Evolutionary conservation across 169 alveolate species (phyloP), one percentile per base, ranked within the genome.

Genomic region (Theileria parva): DNA sequence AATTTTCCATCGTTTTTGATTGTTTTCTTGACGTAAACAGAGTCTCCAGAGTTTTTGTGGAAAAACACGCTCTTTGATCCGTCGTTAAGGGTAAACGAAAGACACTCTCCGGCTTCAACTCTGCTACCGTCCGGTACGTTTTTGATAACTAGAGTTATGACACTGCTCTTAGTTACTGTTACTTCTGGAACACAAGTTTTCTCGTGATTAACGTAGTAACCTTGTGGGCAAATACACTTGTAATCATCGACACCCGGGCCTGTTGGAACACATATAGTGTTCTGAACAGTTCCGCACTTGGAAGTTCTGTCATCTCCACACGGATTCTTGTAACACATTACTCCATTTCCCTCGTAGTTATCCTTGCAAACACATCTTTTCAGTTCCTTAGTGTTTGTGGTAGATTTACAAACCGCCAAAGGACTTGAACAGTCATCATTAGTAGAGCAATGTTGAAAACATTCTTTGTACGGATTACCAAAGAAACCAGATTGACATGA

Each of bases 21-120:
- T 27, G 61, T 51, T 15, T 50, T 30, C 48, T 60, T 63, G 28
- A 81, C 81, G 51, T 60, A 70, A 25, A 81, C 64, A 13, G 85
- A 65, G 75, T 81, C 88, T 59, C 88, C 88, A 65, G 81, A 59
- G 80, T 81, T 81, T 65, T 71, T 19, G 66, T 81, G 88, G 85
- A 66, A 81, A 32, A 81, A 81, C 55, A 34, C 57, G 21, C 83
- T 70, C 77, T 37, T 39, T 15, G 64, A 74, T 11, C 69, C 79
- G 17, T 66, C 66, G 75, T 81, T 81, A 15, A 81, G 44, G 48
- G 59, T 69, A 32, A 81, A 70, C 23, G 88, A 81, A 71, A 81
- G 69, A 64, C 88, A 81, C 23, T 81, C 78, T 27, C 88, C 88
- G 17, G 66, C 50, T 12, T 81, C 79, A 65, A 81, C 61, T 19